Evolutionary conservation across 352 stramenopile genomes (phyloP), one percentile per base, ranked within the genome.

Genomic region (Globisporangium cylindrosporum): DNA sequence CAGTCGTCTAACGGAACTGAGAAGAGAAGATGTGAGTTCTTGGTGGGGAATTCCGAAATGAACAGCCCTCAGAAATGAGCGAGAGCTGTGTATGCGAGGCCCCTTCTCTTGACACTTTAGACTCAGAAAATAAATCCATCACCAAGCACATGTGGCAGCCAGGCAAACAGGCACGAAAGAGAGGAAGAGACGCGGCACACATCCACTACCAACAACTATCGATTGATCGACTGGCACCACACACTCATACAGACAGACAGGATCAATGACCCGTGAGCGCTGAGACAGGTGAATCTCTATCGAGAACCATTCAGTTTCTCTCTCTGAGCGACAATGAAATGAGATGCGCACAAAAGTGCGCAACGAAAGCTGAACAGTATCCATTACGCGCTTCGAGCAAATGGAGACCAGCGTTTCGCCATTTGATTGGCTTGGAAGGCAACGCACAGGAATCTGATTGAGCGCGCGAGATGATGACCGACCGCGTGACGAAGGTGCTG

Each of bases 101-200:
- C 41, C 41, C 6, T 49, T 49, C 18, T 49, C 41, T 49, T 49
- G 41, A 15, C 14, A 20, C 36, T 15, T 43, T 15, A 7, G 41
- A 49, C 41, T 49, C 41, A n/a, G 41, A 49, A 49, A 49, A 49
- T 49, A 49, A 49, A 49, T 49, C 41, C 41, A 49, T 15, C 41
- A 49, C 41, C 41, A 49, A 49, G 41, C 41, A 49, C 41, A 49
- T 49, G 41, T 49, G 41, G 41, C 38, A n/a, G 15, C 4, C 4
- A n/a, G 41, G 15, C 41, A 49, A 5, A 6, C 4, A n/a, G 41
- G 41, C 41, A 49, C 41, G 18, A 46, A 10, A 18, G 18, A 46
- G 36, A 46, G 38, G 14, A 46, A 46, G 38, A 46, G 38, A 46
- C 15, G 41, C 41, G 18, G 41, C 41, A 49, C 41, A 38, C 9